Evolutionary conservation across 805 yeast species (phyloP), one percentile per base, ranked within the genome.

Genomic region (Yamadazyma phyllophila): DNA sequence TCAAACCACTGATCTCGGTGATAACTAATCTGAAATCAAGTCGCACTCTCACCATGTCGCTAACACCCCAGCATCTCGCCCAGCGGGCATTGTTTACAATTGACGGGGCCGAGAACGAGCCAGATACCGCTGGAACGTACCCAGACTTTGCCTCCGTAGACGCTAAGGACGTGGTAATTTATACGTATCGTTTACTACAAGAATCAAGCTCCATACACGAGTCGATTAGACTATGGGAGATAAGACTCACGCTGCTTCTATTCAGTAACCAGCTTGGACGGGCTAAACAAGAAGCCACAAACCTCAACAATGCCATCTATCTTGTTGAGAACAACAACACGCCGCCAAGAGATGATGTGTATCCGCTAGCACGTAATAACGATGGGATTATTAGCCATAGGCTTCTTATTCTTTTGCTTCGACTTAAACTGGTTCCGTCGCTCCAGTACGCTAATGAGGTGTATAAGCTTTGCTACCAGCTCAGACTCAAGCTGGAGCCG

Each of bases 401-500:
- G 43, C 51, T 71, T 30, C 48, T 71, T 20, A 48, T 64, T 3
- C 48, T 74, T 16, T 45, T 77, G 20, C 60, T 73, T 27, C 58
- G 77, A 43, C 59, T 78, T 42, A 75, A 69, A 46, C 64, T 73
- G 26, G 65, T 71, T 1, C 73, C 78, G 5, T 74, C 68, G 45
- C 43, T 75, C 47, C 54, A 60, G 24, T 53, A 75, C 16, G 63
- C 77, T 16, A 75, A 74, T 45, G 77, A 71, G 38, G 55, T 69
- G 33, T 78, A 74, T 58, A 69, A 67, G 45, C 60, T 76, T 26
- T 60, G 74, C 35, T 66, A 73, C 41, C 74, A 67, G 46, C 43
- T 62, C 15, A 45, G 75, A 29, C 51, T 69, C 34, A 58, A 57
- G 37, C 47, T 55, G 12, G 36, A 41, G 14, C 40, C 34, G 16